Evolutionary conservation across 306 rosid species (phyloP), one percentile per base, ranked within the genome.

Genomic region (Abrus precatorius): DNA sequence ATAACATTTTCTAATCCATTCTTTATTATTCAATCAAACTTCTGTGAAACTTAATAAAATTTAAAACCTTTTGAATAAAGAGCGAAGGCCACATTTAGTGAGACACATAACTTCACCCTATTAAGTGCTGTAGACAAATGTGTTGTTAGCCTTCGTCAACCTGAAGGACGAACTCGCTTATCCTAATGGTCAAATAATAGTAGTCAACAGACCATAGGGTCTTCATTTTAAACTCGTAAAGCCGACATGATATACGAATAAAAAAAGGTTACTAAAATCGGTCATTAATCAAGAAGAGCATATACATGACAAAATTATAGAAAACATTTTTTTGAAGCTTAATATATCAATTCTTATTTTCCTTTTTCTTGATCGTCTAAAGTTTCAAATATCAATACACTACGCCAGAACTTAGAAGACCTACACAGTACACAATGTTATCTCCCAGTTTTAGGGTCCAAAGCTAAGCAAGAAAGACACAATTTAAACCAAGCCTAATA

Each of bases 401-500:
- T 64, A 34, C 47, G 57, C 36, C 43, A 40, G 34, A 45, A 57
- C 36, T 13, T 41, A 62, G 8, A 36, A n/a, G 7, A 48, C 66
- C 52, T 45, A 32, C 56, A 29, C 27, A 3, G 36, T 34, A 57
- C 20, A 20, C 20, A 38, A 38, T 5, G 12, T 13, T 62, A 14
- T 47, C 67, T 0, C 13, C 55, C 40, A 0, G 48, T 40, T 32
- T 13, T 45, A 13, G 30, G 4, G 47, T 40, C 53, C 69, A 57
- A 74, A 67, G 32, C 67, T 36, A 72, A 30, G 32, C 60, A 12
- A 40, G 30, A 69, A 33, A 34, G 36, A 3, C 4, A 53, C 33
- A 28, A 20, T 62, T 12, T 66, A 55, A 75, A 75, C 71, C 44
- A 72, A 34, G 12, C 55, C 34, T 55, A 72, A 57, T 7, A 67